Percentiles rank a stretch among this genome's conserved stretches.
These are phyloP conservation scores for Casuarina equisetifolia DNA, from an alignment of 306 rosid species.

Conservation along the genomic window DNA sequence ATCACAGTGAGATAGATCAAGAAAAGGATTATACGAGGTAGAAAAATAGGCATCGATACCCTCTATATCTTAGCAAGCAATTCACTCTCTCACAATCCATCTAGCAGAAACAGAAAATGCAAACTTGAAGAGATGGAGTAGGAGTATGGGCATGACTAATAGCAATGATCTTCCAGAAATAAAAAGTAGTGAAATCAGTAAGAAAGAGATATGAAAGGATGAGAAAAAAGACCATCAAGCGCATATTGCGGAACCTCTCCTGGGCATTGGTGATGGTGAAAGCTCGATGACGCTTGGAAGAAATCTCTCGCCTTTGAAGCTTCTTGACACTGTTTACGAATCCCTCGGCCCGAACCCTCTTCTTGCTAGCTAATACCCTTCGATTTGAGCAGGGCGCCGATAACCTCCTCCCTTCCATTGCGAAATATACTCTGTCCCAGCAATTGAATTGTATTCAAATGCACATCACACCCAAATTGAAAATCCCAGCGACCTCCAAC, in stretches of 20 bases:
- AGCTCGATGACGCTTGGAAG: slow-evolving; percentile 72
- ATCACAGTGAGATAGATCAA: background rate
- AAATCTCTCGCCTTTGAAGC: slow-evolving; percentile 80
- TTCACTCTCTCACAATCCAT: background rate
- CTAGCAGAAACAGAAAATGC: background rate
- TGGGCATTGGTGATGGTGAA: slow-evolving; percentile 69
- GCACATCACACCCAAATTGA: background rate
- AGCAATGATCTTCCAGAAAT: background rate
- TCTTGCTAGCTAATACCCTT: slow-evolving; percentile 66
- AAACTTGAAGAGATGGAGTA: background rate
- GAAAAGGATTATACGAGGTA: background rate
- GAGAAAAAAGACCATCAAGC: slow-evolving; percentile 50
- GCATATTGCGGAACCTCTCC: slow-evolving; percentile 80
- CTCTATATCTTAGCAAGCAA: background rate
- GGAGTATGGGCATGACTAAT: background rate
- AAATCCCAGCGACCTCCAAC: background rate
- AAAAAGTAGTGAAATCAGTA: background rate
- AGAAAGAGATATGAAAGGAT: background rate
- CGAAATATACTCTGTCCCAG: background rate
- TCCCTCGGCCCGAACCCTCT: slow-evolving; percentile 45
- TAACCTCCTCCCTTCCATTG: slow-evolving; percentile 80
- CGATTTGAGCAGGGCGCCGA: slow-evolving; percentile 62
- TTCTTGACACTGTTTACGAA: slow-evolving; percentile 59
- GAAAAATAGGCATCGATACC: background rate
- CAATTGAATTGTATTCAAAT: background rate